These are phyloP conservation scores for Tieghemostelium lacteum DNA, from an alignment of 78 protist genomes.

Conservation along the genomic window DNA sequence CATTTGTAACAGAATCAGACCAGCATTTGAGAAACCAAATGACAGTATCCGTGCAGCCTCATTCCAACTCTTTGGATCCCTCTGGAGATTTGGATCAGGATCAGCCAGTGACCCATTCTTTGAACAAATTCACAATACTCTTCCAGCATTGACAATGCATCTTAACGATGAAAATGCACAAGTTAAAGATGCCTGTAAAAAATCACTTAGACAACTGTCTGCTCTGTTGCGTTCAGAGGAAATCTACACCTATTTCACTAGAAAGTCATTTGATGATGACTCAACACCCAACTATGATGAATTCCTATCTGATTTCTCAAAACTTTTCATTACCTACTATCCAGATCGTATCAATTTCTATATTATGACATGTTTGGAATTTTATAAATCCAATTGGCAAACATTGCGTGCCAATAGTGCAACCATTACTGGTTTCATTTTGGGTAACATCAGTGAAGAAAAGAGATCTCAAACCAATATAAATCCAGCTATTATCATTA, in stretches of 20 bases:
- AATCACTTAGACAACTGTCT: constrained; percentile 38
- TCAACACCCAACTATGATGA: constrained; percentile 44
- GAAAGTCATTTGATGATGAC: constrained; percentile 1
- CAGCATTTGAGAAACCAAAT: constrained; percentile 78
- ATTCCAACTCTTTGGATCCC: constrained; percentile 73
- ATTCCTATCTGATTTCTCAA: constrained; percentile 75
- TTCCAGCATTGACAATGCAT: constrained; percentile 61
- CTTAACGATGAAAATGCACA: constrained; percentile 29
- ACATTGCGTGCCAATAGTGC: constrained; percentile 58
- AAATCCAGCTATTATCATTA: constrained; percentile 38
- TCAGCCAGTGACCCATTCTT: constrained; percentile 48
- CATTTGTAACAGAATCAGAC: constrained; percentile 80
- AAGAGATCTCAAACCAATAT: constrained; percentile 39
- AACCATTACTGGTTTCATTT: constrained; percentile 67
- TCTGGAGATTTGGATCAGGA: constrained; percentile 78
- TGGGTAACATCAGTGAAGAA: constrained; percentile 76
- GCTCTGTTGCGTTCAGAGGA: constrained; percentile 40
- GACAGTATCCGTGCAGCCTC: constrained; percentile 83
- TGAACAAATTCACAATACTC: constrained; percentile 64
- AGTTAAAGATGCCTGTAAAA: constrained; percentile 54
- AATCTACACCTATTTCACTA: constrained; percentile 17
- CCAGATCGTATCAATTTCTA: constrained; percentile 73
- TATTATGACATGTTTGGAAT: constrained; percentile 64
- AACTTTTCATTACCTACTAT: constrained; percentile 47
- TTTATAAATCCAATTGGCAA: constrained; percentile 47